Evolutionary conservation across 768 basidiomycete species (phyloP), one percentile per base, ranked within the genome.

Genomic region (Lentinula detonsa): DNA sequence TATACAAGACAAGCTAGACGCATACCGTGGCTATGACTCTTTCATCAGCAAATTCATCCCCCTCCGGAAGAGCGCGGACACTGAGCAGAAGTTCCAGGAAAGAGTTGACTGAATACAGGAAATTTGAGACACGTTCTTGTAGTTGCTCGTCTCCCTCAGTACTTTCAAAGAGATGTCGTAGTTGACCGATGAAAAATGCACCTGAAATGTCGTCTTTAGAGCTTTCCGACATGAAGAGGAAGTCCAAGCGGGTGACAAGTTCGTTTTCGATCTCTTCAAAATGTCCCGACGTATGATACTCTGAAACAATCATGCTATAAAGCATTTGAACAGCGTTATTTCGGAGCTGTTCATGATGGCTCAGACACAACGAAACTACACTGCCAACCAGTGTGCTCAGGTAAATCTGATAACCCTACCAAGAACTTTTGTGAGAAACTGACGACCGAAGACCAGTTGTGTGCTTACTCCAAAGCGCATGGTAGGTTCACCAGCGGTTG

Each of bases 31-130:
- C 93, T 69, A 93, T 93, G 21, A 95, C 91, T 18, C 95, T 85
- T 69, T 98, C 96, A 68, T 98, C 95, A 10, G 92, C 86, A 73
- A 88, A 97, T 74, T 97, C 94, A 65, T 95, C 91, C 10, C 93
- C 91, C 61, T 95, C 91, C 0, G 96, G 96, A 4, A 98, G 77
- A 55, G 87, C 93, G 13, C 93, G 85, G 9, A 98, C 86, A 60
- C 85, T 93, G 37, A 97, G 77, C 50, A 98, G 75, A 16, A 98
- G 81, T 67, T 96, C 92, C 33, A 98, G 83, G 85, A 98, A 98
- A 13, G 88, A 81, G 68, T 97, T 91, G 5, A 98, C 90, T 0
- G 93, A 91, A 64, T 92, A 89, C 37, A 98, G 79, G 79, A 97
- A 98, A 48, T 74, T 77, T 5, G 86, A 83, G 43, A 97, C 90